Evolutionary conservation across 805 yeast genomes (phyloP).

Genomic region (Candida dendrica): DNA sequence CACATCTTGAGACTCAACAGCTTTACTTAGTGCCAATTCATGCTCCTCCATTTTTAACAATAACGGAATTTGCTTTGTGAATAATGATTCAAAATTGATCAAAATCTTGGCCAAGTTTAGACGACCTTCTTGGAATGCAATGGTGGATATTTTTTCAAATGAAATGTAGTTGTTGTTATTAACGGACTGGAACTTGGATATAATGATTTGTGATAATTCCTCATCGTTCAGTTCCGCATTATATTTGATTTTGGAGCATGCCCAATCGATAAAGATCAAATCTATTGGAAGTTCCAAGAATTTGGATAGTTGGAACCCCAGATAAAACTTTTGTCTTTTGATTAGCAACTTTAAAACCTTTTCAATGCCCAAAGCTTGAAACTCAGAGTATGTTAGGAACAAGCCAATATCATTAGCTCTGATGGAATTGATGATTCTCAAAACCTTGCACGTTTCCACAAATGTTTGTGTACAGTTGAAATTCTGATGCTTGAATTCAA

Average conservation of each 20-base stretch:
- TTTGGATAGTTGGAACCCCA: conserved; percentile 56
- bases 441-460: conserved; percentile 49
- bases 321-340: conserved; percentile 48
- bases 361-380: conserved; percentile 45
- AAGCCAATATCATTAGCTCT: conserved; percentile 61
- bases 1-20: conserved; percentile 52
- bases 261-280: conserved; percentile 71
- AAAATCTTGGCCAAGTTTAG: conserved; percentile 56
- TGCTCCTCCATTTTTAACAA: conserved; percentile 67
- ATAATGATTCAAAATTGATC: conserved; percentile 55
- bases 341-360: conserved; percentile 50
- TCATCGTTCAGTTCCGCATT: conserved; percentile 51
- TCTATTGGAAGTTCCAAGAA: conserved; percentile 40
- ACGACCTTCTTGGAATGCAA: conserved; percentile 81
- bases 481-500: conserved; percentile 40
- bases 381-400: conserved; percentile 55
- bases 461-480: conserved; percentile 40
- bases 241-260: conserved; percentile 55
- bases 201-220: conserved; percentile 44
- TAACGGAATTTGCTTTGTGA: conserved; percentile 53
- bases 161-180: conserved; percentile 36
- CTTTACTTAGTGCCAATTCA: conserved; percentile 59
- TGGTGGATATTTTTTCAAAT: conserved; percentile 49
- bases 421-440: conserved; percentile 66
- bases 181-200: conserved; percentile 33